These are phyloP conservation scores for Cystoisospora suis DNA, from an alignment of 169 alveolate species.

Conservation along the genomic window DNA sequence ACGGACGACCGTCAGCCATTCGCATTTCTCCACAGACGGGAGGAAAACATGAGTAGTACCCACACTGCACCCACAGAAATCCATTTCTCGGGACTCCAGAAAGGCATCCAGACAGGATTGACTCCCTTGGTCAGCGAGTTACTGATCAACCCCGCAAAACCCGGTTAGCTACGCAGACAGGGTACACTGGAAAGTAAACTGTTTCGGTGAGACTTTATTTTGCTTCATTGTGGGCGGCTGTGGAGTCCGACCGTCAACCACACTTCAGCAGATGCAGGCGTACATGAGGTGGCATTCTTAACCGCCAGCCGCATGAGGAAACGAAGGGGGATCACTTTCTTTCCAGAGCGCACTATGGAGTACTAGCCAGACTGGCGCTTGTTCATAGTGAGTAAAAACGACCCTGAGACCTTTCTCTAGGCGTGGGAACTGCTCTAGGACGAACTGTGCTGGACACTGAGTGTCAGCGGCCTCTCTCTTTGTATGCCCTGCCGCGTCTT, in stretches of 20 bases:
- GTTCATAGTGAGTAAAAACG: background rate
- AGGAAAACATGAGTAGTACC: background rate
- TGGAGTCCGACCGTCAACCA: too few relatives aligned
- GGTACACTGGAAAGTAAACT: too few relatives aligned
- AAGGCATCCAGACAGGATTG: background rate
- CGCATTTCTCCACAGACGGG: background rate
- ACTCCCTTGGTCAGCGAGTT: background rate
- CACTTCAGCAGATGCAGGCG: too few relatives aligned
- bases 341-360: background rate
- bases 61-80: background rate
- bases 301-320: background rate
- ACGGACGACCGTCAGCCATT: background rate
- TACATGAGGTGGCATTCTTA: too few relatives aligned
- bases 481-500: too few relatives aligned
- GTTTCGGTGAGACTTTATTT: too few relatives aligned
- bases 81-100: background rate
- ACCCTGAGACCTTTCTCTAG: background rate
- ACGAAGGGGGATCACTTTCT: background rate
- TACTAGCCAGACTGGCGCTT: background rate
- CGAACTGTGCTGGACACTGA: too few relatives aligned
- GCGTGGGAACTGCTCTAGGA: background rate
- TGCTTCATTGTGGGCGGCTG: too few relatives aligned
- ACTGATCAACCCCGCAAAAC: background rate
- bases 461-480: background rate
- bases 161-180: too few relatives aligned